A percentile compares a stretch with the other conserved stretches of the same genome.
Conservation (phyloP, 768 basidiomycete species). For the Boletus sensibilis region DNA sequence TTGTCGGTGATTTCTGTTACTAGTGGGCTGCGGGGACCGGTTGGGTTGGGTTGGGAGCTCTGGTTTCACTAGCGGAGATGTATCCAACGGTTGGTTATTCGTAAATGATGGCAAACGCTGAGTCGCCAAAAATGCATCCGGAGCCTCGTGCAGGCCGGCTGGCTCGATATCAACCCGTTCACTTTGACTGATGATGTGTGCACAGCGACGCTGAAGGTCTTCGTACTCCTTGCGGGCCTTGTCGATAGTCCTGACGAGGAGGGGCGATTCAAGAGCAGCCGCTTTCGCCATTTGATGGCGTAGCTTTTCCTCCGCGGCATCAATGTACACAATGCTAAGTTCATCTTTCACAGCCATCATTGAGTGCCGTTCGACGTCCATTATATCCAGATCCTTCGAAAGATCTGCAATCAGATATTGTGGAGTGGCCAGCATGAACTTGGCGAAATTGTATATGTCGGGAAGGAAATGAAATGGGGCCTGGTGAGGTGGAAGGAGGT, state of each 20-base stretch:
- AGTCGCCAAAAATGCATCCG: constrained; percentile 57
- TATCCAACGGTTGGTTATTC: constrained; percentile 8
- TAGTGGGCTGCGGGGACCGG: constrained; percentile 7
- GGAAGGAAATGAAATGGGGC: constrained; percentile 96
- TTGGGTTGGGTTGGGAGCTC: constrained; percentile 4
- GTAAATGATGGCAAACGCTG: constrained; percentile 28
- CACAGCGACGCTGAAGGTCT: constrained; percentile 49
- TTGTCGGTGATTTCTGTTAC: constrained; percentile 51
- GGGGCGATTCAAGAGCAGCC: constrained; percentile 65
- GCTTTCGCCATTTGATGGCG: constrained; percentile 80
- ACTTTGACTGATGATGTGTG: constrained; percentile 13
- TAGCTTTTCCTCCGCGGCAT: constrained; percentile 73
- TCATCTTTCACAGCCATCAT: constrained; percentile 70
- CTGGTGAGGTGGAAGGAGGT: constrained; percentile 85
- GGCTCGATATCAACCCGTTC: constrained; percentile 20
- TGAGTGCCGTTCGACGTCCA: constrained; percentile 65
- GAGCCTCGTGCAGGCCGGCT: constrained; percentile 40
- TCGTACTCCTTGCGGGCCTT: constrained; percentile 56
- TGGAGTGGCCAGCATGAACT: constrained; percentile 96
- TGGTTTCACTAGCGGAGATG: constrained; percentile 2
- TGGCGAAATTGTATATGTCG: constrained; percentile 81
- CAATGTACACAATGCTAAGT: constrained; percentile 76
- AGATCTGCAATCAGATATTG: constrained; percentile 77
- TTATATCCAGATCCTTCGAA: constrained; percentile 65
- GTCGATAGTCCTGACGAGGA: constrained; percentile 63